phyloP scores from a whole-genome alignment of 345 rosid genomes.

The Sisymbrium altissimum region DNA sequence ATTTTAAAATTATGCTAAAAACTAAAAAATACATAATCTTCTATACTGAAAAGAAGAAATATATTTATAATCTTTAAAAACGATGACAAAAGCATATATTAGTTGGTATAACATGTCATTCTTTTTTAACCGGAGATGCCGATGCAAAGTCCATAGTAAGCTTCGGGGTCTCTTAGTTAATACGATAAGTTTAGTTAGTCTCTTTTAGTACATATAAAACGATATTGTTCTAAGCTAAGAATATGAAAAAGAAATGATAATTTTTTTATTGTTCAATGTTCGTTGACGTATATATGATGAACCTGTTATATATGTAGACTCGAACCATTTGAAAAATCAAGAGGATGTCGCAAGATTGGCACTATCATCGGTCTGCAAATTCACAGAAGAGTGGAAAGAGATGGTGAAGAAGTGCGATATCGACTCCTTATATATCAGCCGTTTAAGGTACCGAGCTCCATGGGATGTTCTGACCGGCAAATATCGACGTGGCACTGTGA shows the following conservation, averaged over 20 bases:
- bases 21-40: too few species aligned
- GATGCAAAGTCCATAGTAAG: too few species aligned
- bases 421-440: slow-evolving; percentile 32
- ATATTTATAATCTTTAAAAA: too few species aligned
- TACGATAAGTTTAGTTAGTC: background rate
- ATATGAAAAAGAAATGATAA: background rate
- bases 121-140: background rate
- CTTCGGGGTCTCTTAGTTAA: background rate
- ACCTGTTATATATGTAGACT: background rate
- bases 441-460: slow-evolving; percentile 40
- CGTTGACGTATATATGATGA: background rate
- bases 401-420: slow-evolving; percentile 39
- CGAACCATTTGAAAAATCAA: slow-evolving; percentile 18
- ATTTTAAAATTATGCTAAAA: too few species aligned
- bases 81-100: background rate
- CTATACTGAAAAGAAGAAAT: too few species aligned
- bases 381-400: slow-evolving; percentile 38
- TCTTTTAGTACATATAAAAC: background rate
- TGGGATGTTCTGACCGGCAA: slow-evolving; percentile 37
- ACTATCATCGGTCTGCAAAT: slow-evolving; percentile 26
- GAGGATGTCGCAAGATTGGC: slow-evolving; percentile 26
- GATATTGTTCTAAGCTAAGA: background rate
- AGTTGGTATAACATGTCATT: background rate
- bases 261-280: background rate
- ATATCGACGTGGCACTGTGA: slow-evolving; percentile 38